Conservation (phyloP, 2,329 filamentous ascomycete genomes). For the Aspergillus clavatus region DNA sequence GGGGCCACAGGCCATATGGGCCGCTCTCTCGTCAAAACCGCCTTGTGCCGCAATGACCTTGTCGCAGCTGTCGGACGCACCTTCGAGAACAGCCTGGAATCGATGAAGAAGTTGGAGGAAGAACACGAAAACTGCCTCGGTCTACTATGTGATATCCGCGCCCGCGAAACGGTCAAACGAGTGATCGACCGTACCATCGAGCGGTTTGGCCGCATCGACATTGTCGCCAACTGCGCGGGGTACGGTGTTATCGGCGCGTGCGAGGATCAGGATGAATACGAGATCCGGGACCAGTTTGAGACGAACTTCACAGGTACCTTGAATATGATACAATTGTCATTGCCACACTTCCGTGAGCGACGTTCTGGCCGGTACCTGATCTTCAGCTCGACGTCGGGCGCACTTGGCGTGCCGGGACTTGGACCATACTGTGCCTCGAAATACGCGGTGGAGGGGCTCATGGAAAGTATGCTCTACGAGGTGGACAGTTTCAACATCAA, state of each 20-base stretch:
- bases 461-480: conserved; percentile 96
- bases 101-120: conserved; percentile 66
- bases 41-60: conserved; percentile 72
- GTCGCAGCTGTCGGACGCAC: conserved; percentile 83
- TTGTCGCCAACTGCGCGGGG: conserved; percentile 89
- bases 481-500: conserved; percentile 89
- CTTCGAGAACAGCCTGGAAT: conserved; percentile 67
- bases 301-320: conserved; percentile 96
- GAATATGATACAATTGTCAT: conserved; percentile 82
- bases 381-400: conserved; percentile 87
- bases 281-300: conserved; percentile 92
- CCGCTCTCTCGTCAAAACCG: conserved; percentile 77
- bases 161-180: conserved; percentile 67
- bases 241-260: conserved; percentile 94
- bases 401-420: conserved; percentile 86
- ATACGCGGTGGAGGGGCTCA: conserved; percentile 90
- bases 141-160: conserved; percentile 83
- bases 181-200: conserved; percentile 67
- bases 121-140: conserved; percentile 62
- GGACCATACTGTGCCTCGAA: conserved; percentile 96
- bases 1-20: conserved; percentile 98
- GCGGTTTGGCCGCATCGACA: conserved; percentile 76
- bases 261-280: conserved; percentile 94
- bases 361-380: conserved; percentile 79
- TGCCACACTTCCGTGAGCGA: conserved; percentile 81